Base-by-base conservation (phyloP, 2,329 filamentous ascomycete species). In the Metarhizium anisopliae region DNA sequence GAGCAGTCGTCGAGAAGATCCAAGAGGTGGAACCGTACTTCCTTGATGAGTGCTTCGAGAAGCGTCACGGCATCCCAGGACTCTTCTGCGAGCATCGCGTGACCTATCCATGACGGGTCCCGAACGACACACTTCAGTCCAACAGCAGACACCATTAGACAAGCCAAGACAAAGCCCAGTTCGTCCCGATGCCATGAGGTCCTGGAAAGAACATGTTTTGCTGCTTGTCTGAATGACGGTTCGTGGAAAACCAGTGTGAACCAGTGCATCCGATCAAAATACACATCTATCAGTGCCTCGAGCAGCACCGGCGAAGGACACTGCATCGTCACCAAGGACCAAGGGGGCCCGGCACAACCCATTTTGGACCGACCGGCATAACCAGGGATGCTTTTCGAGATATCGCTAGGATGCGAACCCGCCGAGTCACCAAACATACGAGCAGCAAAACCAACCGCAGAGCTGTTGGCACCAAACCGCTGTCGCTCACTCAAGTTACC, bases 231-330 rank as follows among this genome's bases (percentile, higher is more conserved):
- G 55, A 62, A 59, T 6, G 58, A 55, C 20, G 60, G 60, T 36
- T 62, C 56, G 47, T 62, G 60, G 14, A 62, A 56, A 40, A 62
- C 57, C 38, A 58, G 55, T 13, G 59, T 59, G 51, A 62, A 62
- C 60, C 60, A 62, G 47, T 62, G 58, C 50, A 62, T 30, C 51
- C 56, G 58, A 49, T 60, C 60, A 54, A 62, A 62, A 49, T 62
- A 62, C 18, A 54, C 56, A 8, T 56, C 59, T 16, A 61, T 35
- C 10, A 55, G 53, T 2, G 30, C 38, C 18, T 55, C 53, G 18
- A 55, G 36, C 18, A 55, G 36, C 11, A 32, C 16, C 20, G 20
- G 29, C 10, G 47, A 16, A 45, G 53, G 53, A 29, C 53, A 55
- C 18, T 42, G 35, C 53, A 55, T 55, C 4, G 53, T 55, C n/a